phyloP scores from a whole-genome alignment of 345 rosid species.

The Pugionium dolabratum region DNA sequence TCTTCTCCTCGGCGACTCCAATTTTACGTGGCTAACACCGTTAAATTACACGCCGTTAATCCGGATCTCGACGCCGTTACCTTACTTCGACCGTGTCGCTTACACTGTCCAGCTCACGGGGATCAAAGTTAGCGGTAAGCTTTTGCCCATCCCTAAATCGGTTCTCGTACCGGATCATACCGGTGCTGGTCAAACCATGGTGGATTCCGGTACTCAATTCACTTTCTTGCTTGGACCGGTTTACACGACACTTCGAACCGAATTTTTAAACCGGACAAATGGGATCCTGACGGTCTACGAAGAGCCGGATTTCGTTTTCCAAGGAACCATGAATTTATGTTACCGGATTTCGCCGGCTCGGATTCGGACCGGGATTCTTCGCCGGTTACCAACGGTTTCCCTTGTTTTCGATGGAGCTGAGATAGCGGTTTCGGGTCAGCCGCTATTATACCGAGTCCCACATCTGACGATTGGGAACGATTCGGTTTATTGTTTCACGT shows the following conservation, averaged over 20 bases:
- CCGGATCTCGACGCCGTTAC: slow-evolving; percentile 61
- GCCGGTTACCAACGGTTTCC: slow-evolving; percentile 60
- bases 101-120: slow-evolving; percentile 91
- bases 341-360: slow-evolving; percentile 49
- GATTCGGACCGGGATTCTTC: slow-evolving; percentile 30
- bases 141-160: slow-evolving; percentile 60
- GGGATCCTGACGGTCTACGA: slow-evolving; percentile 55
- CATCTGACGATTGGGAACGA: slow-evolving; percentile 59
- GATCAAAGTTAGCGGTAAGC: slow-evolving; percentile 62
- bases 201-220: slow-evolving; percentile 92
- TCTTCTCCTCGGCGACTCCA: slow-evolving; percentile 78
- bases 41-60: slow-evolving; percentile 80
- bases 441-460: slow-evolving; percentile 62
- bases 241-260: slow-evolving; percentile 60
- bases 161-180: slow-evolving; percentile 81
- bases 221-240: slow-evolving; percentile 84
- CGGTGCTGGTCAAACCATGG: slow-evolving; percentile 97
- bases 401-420: slow-evolving; percentile 80
- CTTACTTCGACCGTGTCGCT: slow-evolving; percentile 84
- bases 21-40: slow-evolving; percentile 56
- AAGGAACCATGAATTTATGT: slow-evolving; percentile 93
- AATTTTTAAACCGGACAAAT: slow-evolving; percentile 61
- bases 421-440: slow-evolving; percentile 62
- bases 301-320: slow-evolving; percentile 71
- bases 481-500: slow-evolving; percentile 74